Percentiles rank a stretch among this genome's conserved stretches.
These are phyloP conservation scores for Erysimum pusillum DNA, from an alignment of 441 rosid species.

Conservation along the genomic window DNA sequence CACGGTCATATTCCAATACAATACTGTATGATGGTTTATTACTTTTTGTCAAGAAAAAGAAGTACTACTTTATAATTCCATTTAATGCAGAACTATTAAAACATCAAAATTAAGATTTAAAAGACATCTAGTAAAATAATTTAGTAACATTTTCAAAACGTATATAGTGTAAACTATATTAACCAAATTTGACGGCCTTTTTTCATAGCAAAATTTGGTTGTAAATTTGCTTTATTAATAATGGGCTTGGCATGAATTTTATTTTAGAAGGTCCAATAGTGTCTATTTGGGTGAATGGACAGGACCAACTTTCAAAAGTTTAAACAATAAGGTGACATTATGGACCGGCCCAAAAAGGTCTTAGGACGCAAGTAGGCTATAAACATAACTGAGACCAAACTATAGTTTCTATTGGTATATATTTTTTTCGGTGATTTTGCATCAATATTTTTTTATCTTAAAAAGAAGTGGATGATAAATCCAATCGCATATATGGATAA, in stretches of 20 bases:
- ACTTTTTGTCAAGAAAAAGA: too few species aligned
- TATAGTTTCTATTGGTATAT: too few species aligned
- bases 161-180: not conserved
- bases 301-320: not conserved
- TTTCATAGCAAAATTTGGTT: not conserved
- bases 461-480: not conserved
- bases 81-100: too few species aligned
- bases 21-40: too few species aligned
- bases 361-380: not conserved
- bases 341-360: slow-evolving; percentile 7
- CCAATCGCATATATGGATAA: not conserved
- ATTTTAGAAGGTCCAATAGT: not conserved
- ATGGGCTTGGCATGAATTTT: not conserved
- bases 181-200: not conserved
- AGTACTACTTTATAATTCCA: too few species aligned
- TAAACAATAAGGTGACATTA: not conserved
- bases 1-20: too few species aligned
- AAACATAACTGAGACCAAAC: not conserved
- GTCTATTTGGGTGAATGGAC: not conserved
- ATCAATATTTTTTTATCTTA: too few species aligned
- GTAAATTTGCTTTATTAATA: not conserved
- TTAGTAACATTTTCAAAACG: not conserved
- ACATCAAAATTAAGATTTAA: too few species aligned
- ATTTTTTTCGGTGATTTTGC: too few species aligned
- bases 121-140: not conserved